phyloP scores from a whole-genome alignment of 2,329 filamentous ascomycete genomes.

The Fusarium irregulare region DNA sequence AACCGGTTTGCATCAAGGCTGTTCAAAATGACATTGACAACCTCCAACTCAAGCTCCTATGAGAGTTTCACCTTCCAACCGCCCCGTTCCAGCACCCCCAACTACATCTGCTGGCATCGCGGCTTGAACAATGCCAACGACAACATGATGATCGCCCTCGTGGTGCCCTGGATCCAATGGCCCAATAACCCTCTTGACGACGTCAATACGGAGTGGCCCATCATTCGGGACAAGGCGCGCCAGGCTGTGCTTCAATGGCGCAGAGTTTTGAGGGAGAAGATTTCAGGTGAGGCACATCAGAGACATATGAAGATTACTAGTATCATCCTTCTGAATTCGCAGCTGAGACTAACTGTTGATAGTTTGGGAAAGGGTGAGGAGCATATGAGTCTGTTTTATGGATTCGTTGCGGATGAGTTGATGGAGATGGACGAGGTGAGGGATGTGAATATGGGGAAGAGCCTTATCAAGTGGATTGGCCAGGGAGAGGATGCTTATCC shows the following conservation, averaged over 20 bases:
- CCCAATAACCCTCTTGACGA: conserved; percentile 13
- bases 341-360: conserved; percentile 17
- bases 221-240: conserved; percentile 7
- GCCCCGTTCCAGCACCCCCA: neutral
- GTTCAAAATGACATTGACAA: neutral
- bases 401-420: conserved; percentile 24
- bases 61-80: conserved; percentile 22
- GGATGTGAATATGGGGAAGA: conserved; percentile 7
- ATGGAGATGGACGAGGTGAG: neutral
- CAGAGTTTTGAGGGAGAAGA: neutral
- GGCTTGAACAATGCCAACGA: conserved; percentile 17
- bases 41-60: neutral
- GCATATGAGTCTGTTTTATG: conserved; percentile 28
- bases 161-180: conserved; percentile 30
- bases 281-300: conserved; percentile 4
- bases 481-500: conserved; percentile 3
- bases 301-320: conserved; percentile 14
- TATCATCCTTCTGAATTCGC: conserved; percentile 19
- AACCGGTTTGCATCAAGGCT: neutral
- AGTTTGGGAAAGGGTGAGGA: neutral
- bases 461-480: conserved; percentile 7
- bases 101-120: conserved; percentile 17
- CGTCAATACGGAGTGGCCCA: neutral
- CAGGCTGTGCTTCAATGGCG: conserved; percentile 7
- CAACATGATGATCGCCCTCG: conserved; percentile 11